phyloP scores from a whole-genome alignment of 1,139 yeast genomes.

The Pichia sp. region DNA sequence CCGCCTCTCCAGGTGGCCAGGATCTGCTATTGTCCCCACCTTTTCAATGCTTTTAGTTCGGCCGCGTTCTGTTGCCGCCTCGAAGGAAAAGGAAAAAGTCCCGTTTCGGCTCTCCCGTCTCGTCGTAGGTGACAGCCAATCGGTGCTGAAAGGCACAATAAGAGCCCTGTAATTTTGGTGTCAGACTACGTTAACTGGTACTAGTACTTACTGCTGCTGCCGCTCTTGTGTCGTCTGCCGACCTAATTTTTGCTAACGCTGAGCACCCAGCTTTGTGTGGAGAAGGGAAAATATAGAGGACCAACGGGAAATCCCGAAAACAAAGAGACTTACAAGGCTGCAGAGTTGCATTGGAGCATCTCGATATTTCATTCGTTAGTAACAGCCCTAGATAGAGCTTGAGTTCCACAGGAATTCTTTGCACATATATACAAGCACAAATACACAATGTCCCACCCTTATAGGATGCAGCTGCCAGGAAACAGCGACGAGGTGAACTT shows the following conservation, averaged over 20 bases:
- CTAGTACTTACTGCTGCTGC: not conserved
- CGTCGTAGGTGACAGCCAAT: not conserved
- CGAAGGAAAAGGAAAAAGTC: not conserved
- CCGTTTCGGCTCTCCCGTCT: not conserved
- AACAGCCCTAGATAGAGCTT: not conserved
- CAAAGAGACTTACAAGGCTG: not conserved
- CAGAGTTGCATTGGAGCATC: not conserved
- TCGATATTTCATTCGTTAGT: not conserved
- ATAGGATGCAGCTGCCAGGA: constrained; percentile 13
- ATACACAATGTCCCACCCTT: constrained; percentile 16
- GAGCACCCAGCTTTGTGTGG: too few relatives aligned
- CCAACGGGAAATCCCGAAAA: not conserved
- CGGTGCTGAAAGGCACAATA: not conserved
- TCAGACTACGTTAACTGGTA: too few relatives aligned
- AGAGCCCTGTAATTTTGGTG: too few relatives aligned
- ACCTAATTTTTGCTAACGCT: not conserved
- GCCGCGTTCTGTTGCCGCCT: not conserved
- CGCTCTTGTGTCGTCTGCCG: not conserved
- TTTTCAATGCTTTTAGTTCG: not conserved
- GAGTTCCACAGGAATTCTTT: not conserved
- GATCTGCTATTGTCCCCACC: not conserved
- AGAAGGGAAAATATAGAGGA: not conserved
- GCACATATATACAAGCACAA: not conserved
- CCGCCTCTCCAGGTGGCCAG: not conserved
- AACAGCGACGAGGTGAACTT: not conserved